phyloP scores from a whole-genome alignment of 257 asterid species.

The Rehmannia glutinosa region DNA sequence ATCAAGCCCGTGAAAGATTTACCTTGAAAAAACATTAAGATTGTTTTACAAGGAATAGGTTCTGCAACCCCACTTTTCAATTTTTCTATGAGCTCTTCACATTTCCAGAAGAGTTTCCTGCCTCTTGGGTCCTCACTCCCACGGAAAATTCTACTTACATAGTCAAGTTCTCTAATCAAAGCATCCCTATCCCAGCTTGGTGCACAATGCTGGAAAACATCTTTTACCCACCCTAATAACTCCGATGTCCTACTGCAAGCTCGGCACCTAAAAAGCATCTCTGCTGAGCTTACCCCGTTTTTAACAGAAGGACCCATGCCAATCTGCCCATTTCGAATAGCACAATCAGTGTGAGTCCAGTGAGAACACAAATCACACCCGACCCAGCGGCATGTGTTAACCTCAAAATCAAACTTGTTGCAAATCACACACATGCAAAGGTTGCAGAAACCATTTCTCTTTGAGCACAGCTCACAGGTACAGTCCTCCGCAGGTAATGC shows the following conservation, averaged over 20 bases:
- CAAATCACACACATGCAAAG: slow-evolving; percentile 96
- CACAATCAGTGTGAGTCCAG: slow-evolving; percentile 99
- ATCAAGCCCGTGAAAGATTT: not conserved
- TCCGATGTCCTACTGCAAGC: slow-evolving; percentile 90
- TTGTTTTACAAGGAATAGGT: slow-evolving; percentile 55
- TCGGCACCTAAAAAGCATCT: slow-evolving; percentile 83
- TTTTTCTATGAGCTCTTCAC: slow-evolving; percentile 79
- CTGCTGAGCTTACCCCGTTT: slow-evolving; percentile 58
- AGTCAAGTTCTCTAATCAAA: slow-evolving; percentile 79
- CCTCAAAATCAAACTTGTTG: slow-evolving; percentile 92
- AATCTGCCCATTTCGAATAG: slow-evolving; percentile 77
- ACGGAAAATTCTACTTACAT: slow-evolving; percentile 77
- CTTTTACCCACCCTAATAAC: slow-evolving; percentile 93
- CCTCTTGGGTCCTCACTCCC: slow-evolving; percentile 86
- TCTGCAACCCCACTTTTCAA: slow-evolving; percentile 68
- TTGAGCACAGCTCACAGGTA: slow-evolving; percentile 73
- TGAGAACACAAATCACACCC: slow-evolving; percentile 96
- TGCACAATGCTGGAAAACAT: slow-evolving; percentile 92
- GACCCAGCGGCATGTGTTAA: slow-evolving; percentile 92
- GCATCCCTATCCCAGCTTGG: slow-evolving; percentile 94
- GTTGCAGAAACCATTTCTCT: slow-evolving; percentile 89
- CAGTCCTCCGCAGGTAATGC: slow-evolving; percentile 85
- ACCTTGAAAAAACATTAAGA: slow-evolving; percentile 87
- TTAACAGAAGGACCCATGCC: slow-evolving; percentile 72
- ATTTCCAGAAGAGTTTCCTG: slow-evolving; percentile 70